A percentile compares a stretch with the other conserved stretches of the same genome.
Evolutionary conservation across 345 rosid species (phyloP).

Genomic region (Theobroma cacao): DNA sequence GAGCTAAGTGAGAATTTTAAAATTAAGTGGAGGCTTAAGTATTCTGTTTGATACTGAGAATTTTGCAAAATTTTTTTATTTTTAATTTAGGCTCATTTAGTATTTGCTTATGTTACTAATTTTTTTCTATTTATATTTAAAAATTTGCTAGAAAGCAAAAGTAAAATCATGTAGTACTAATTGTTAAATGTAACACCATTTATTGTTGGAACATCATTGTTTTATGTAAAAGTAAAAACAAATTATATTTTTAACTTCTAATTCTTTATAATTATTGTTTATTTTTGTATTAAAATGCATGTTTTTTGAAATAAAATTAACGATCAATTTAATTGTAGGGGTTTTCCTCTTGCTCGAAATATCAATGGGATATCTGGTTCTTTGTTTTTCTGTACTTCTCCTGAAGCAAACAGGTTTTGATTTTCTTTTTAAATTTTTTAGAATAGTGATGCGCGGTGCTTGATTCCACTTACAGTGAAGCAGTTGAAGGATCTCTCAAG

Average conservation of each 20-base stretch:
- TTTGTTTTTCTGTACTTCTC: neutral
- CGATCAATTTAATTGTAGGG: neutral
- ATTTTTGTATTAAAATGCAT: neutral
- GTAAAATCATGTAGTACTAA: neutral
- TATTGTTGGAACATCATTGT: too few relatives aligned
- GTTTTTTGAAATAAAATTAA: neutral
- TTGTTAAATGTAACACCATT: too few relatives aligned
- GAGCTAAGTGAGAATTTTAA: neutral
- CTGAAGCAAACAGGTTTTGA: neutral
- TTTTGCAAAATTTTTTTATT: neutral
- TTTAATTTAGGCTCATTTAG: neutral
- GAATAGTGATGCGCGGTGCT: slow-evolving; percentile 55
- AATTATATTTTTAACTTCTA: too few relatives aligned
- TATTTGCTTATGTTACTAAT: neutral
- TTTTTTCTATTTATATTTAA: neutral
- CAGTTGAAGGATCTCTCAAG: slow-evolving; percentile 47
- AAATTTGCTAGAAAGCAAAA: neutral
- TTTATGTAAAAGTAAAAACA: too few relatives aligned
- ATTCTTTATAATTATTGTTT: neutral
- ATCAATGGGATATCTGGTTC: neutral
- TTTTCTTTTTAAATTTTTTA: slow-evolving; percentile 19
- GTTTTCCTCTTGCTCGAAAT: neutral
- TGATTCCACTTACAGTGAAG: slow-evolving; percentile 71
- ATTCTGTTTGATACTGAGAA: neutral
- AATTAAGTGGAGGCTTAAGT: neutral